These are phyloP conservation scores for Pseudomicrostroma phylloplanum DNA, from an alignment of 1,284 basidiomycete species.

Conservation along the genomic window DNA sequence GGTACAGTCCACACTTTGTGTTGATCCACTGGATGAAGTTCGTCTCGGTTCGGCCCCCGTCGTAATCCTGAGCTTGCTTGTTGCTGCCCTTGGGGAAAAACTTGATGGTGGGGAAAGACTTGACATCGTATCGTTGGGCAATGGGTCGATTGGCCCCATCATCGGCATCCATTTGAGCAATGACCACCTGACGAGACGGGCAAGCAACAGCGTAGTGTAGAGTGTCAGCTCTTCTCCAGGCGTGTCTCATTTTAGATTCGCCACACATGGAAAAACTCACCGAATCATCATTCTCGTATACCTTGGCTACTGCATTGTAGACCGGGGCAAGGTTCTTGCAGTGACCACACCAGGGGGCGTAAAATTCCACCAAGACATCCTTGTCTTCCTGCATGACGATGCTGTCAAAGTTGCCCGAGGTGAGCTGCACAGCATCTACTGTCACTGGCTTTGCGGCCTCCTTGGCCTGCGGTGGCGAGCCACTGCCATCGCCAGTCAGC, in stretches of 20 bases:
- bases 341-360: constrained; percentile 69
- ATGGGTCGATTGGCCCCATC: constrained; percentile 70
- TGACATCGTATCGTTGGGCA: constrained; percentile 67
- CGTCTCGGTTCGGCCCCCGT: constrained; percentile 62
- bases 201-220: background rate
- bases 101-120: constrained; percentile 72
- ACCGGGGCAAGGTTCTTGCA: constrained; percentile 80
- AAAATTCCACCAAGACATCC: constrained; percentile 82
- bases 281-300: constrained; percentile 68
- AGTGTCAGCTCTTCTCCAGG: background rate
- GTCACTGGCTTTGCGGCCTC: background rate
- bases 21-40: constrained; percentile 66
- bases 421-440: constrained; percentile 57
- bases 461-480: constrained; percentile 65
- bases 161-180: constrained; percentile 87
- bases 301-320: constrained; percentile 75
- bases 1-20: constrained; percentile 78
- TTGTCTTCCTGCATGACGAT: constrained; percentile 69
- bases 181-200: constrained; percentile 60
- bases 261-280: constrained; percentile 6
- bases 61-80: constrained; percentile 63
- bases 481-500: constrained; percentile 62
- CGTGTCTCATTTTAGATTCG: constrained; percentile 30
- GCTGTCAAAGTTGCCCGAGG: constrained; percentile 67
- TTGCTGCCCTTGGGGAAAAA: constrained; percentile 73